Conservation (phyloP, 805 yeast species). For the Huiozyma sinensis region DNA sequence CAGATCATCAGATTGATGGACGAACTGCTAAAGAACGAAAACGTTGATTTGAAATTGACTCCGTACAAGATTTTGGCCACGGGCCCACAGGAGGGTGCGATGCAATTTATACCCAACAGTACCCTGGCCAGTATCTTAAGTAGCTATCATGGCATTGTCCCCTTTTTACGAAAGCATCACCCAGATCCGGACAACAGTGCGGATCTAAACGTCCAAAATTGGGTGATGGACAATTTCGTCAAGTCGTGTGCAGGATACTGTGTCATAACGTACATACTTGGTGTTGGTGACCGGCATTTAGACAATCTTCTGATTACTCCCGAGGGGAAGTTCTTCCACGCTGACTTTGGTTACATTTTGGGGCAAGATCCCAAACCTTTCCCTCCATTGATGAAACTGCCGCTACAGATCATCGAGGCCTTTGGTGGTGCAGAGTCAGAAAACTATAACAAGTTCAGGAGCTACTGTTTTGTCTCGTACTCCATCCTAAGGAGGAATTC, state of each 20-base stretch:
- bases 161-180: constrained; percentile 55
- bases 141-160: constrained; percentile 64
- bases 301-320: constrained; percentile 77
- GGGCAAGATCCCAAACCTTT: constrained; percentile 98
- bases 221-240: constrained; percentile 87
- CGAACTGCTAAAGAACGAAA: constrained; percentile 74
- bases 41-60: constrained; percentile 73
- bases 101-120: constrained; percentile 89
- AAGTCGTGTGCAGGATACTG: constrained; percentile 96
- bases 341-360: constrained; percentile 91
- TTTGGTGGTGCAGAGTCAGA: constrained; percentile 90
- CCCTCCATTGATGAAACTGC: constrained; percentile 96
- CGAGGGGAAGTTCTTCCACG: constrained; percentile 90
- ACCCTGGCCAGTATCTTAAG: constrained; percentile 73
- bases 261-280: constrained; percentile 85
- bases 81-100: constrained; percentile 82
- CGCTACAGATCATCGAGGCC: constrained; percentile 93
- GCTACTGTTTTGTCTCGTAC: constrained; percentile 90
- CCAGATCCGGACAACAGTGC: constrained; percentile 9
- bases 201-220: constrained; percentile 29
- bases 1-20: constrained; percentile 91
- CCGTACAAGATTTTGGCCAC: constrained; percentile 90
- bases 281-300: constrained; percentile 95
- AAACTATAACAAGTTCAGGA: constrained; percentile 76
- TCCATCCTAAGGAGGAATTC: constrained; percentile 84